These are phyloP conservation scores for Medicago arabica DNA, from an alignment of 306 rosid genomes.

Conservation along the genomic window DNA sequence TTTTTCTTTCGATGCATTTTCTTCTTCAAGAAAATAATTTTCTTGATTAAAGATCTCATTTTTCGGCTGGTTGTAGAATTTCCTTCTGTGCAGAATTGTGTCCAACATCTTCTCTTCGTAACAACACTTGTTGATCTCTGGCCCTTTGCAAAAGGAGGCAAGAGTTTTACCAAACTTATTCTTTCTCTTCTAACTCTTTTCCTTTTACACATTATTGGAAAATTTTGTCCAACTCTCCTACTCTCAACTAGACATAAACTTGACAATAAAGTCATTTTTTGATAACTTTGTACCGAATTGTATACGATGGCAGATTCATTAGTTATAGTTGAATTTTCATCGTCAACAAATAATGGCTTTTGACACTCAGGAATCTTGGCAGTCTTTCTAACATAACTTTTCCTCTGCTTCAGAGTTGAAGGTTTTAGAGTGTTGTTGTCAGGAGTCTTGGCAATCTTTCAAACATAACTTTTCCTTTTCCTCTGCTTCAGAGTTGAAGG, in stretches of 20 bases:
- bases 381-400: slow-evolving; percentile 24
- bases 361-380: not conserved
- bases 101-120: not conserved
- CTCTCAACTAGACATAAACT: not conserved
- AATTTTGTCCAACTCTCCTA: not conserved
- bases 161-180: not conserved
- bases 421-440: slow-evolving; percentile 33
- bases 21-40: not conserved
- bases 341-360: not conserved
- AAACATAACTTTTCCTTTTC: too few relatives aligned
- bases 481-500: too few relatives aligned
- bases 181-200: not conserved
- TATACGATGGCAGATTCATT: slow-evolving; percentile 20
- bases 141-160: not conserved
- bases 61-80: not conserved
- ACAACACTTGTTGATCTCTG: slow-evolving; percentile 35
- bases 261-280: not conserved
- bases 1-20: not conserved
- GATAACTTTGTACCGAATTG: slow-evolving; percentile 19
- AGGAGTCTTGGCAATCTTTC: too few relatives aligned
- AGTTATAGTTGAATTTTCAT: not conserved
- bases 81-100: not conserved
- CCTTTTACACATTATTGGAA: slow-evolving; percentile 26
- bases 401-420: slow-evolving; percentile 35
- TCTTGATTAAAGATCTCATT: not conserved